A percentile compares a stretch with the other conserved stretches of the same genome.
Evolutionary conservation across 2,329 filamentous ascomycete genomes (phyloP).

Genomic region (Hirsutella thompsonii): DNA sequence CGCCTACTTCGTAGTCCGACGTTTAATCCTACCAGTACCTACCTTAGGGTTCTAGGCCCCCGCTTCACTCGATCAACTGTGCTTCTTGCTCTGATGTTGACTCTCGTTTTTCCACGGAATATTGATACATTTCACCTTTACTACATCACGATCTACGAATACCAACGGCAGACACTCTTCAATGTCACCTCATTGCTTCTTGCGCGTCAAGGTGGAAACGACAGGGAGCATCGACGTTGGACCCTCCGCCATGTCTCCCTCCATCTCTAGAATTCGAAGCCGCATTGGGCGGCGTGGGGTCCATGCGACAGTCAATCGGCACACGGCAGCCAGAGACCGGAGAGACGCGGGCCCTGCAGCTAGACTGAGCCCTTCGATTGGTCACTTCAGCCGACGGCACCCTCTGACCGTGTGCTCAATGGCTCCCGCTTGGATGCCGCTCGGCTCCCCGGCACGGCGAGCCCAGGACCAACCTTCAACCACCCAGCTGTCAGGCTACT

Average conservation of each 20-base stretch:
- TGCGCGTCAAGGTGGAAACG: too few species aligned
- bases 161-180: too few species aligned
- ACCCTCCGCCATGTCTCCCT: not conserved
- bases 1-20: too few species aligned
- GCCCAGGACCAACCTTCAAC: not conserved
- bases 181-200: too few species aligned
- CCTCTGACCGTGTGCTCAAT: not conserved
- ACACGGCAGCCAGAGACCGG: constrained; percentile 1
- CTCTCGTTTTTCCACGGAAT: too few species aligned
- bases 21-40: too few species aligned
- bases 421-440: constrained; percentile 1
- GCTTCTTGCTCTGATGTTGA: too few species aligned
- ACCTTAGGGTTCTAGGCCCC: not conserved
- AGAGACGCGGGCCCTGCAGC: constrained; percentile 1
- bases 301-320: constrained; percentile 1
- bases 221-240: too few species aligned
- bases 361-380: not conserved
- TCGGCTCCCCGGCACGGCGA: constrained; percentile 3
- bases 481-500: too few species aligned
- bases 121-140: too few species aligned
- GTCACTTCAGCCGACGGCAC: not conserved
- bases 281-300: not conserved
- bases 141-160: too few species aligned
- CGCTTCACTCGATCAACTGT: too few species aligned
- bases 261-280: not conserved